phyloP scores from a whole-genome alignment of 257 asterid genomes.

The Marsdenia floribunda region DNA sequence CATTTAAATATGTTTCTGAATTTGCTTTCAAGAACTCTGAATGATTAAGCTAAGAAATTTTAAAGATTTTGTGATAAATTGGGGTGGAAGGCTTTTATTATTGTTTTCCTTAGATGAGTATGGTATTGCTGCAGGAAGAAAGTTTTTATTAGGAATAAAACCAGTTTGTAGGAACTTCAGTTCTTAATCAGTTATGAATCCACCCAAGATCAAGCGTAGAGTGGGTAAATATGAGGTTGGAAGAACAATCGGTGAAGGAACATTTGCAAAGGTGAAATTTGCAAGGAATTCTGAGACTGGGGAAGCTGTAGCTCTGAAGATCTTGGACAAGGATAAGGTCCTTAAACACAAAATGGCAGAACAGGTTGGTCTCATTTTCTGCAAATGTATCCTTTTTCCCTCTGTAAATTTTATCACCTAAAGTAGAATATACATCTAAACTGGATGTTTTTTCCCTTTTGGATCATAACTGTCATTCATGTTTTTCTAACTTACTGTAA shows the following conservation, averaged over 20 bases:
- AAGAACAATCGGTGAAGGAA: constrained; percentile 91
- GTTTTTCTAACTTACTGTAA: neutral
- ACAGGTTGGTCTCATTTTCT: constrained; percentile 45
- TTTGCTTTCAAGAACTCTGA: neutral
- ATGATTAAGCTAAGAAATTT: neutral
- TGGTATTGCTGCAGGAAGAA: constrained; percentile 28
- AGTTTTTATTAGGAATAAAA: constrained; percentile 6
- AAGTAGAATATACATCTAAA: neutral
- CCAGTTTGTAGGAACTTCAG: constrained; percentile 9
- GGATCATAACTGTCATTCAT: neutral
- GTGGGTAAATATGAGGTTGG: constrained; percentile 90
- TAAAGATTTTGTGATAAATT: neutral
- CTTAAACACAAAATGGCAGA: constrained; percentile 94
- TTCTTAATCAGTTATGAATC: constrained; percentile 45
- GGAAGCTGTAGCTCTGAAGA: constrained; percentile 76
- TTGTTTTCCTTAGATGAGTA: neutral
- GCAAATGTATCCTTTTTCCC: neutral
- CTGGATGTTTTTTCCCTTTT: neutral
- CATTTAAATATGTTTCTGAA: neutral
- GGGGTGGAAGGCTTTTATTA: neutral
- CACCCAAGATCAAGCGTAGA: constrained; percentile 53
- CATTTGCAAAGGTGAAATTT: constrained; percentile 90
- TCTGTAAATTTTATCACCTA: neutral
- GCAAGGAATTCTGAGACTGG: constrained; percentile 79
- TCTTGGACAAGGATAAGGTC: constrained; percentile 87